phyloP scores from a whole-genome alignment of 176 grass and related monocot genomes.

The Eremochloa ophiuroides region DNA sequence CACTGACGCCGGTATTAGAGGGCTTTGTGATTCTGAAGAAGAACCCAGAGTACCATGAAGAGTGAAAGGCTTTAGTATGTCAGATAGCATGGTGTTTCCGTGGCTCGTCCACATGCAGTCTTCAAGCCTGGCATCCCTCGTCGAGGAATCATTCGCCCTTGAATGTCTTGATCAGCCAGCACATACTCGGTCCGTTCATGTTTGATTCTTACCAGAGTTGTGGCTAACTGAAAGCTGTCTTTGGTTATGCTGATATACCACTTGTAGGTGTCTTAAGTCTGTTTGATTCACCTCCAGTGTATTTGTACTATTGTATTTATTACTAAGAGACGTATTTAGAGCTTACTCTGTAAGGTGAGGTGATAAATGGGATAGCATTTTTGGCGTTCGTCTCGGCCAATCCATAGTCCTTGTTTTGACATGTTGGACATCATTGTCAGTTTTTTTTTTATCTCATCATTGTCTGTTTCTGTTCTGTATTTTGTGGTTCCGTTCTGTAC shows the following conservation, averaged over 20 bases:
- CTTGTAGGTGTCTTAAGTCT: not conserved
- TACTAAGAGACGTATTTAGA: not conserved
- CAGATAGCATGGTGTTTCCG: not conserved
- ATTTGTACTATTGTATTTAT: not conserved
- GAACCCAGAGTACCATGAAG: constrained; percentile 89
- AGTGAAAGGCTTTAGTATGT: constrained; percentile 3
- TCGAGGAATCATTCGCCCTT: not conserved
- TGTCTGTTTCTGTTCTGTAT: not conserved
- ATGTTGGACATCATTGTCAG: not conserved
- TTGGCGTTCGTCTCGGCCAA: not conserved
- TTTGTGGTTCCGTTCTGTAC: not conserved
- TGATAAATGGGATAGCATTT: not conserved
- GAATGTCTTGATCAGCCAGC: not conserved
- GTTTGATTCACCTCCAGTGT: not conserved
- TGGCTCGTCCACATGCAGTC: not conserved
- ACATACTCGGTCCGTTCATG: not conserved
- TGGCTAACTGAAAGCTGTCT: not conserved
- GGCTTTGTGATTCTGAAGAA: constrained; percentile 97
- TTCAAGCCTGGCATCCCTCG: not conserved
- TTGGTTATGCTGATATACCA: constrained; percentile 8
- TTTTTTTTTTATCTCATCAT: too few relatives aligned
- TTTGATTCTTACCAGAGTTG: not conserved
- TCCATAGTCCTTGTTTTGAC: not conserved
- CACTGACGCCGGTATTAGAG: constrained; percentile 61
- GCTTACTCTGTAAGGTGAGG: not conserved